phyloP scores from a whole-genome alignment of 495 filamentous ascomycete species.

The Penicillium diatomitis region DNA sequence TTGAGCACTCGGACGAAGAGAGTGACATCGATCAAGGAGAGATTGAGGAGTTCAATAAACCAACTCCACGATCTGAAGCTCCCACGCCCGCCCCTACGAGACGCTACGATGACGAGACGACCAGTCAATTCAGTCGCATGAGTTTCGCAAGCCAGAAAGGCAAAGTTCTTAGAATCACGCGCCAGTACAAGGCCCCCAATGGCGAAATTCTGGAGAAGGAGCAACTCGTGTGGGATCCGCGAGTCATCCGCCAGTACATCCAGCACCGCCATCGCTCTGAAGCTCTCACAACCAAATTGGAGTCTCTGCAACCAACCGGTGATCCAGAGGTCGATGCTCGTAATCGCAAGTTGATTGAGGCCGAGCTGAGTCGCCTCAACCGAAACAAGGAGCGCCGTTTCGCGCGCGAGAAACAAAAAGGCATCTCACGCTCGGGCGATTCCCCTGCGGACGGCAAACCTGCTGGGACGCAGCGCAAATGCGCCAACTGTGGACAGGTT shows the following conservation, averaged over 20 bases:
- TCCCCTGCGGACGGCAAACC: slow-evolving; percentile 40
- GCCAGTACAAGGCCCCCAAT: slow-evolving; percentile 50
- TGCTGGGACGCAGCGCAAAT: slow-evolving; percentile 76
- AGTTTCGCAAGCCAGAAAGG: slow-evolving; percentile 59
- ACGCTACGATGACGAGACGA: slow-evolving; percentile 65
- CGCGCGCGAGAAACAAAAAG: slow-evolving; percentile 85
- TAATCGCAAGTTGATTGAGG: slow-evolving; percentile 52
- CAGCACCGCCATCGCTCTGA: slow-evolving; percentile 46
- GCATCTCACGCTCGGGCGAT: slow-evolving; percentile 36
- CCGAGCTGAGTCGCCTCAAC: slow-evolving; percentile 71
- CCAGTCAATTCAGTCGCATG: slow-evolving; percentile 75
- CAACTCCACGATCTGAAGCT: slow-evolving; percentile 55
- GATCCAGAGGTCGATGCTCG: slow-evolving; percentile 61
- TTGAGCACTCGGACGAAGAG: slow-evolving; percentile 53
- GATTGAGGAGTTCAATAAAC: slow-evolving; percentile 51
- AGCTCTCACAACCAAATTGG: slow-evolving; percentile 57
- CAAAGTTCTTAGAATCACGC: slow-evolving; percentile 68
- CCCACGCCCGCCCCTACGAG: slow-evolving; percentile 43
- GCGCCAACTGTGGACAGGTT: slow-evolving; percentile 89
- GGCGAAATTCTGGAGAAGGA: slow-evolving; percentile 52
- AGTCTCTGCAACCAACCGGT: slow-evolving; percentile 60
- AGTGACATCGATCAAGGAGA: slow-evolving; percentile 60
- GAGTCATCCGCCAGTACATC: slow-evolving; percentile 61
- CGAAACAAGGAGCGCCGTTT: slow-evolving; percentile 86
- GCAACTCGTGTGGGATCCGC: slow-evolving; percentile 60